Percentiles rank a stretch among this genome's conserved stretches.
Evolutionary conservation across 176 grass and related monocot species (phyloP).

Genomic region (Rhynchospora breviuscula): DNA sequence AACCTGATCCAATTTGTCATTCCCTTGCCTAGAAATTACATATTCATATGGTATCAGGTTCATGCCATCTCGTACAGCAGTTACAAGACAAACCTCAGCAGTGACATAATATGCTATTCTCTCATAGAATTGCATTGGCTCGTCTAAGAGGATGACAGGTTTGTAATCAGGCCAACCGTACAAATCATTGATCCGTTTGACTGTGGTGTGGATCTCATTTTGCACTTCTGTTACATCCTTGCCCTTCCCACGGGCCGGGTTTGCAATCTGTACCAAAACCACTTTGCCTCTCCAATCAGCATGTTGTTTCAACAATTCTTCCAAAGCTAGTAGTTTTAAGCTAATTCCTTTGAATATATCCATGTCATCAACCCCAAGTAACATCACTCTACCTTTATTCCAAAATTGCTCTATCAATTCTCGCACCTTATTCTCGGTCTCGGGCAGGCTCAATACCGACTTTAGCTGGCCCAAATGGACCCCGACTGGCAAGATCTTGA

Average conservation of each 20-base stretch:
- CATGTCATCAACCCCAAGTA: constrained; percentile 96
- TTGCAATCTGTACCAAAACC: constrained; percentile 84
- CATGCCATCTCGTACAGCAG: constrained; percentile 89
- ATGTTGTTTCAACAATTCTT: constrained; percentile 75
- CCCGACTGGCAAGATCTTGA: constrained; percentile 84
- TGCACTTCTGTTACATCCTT: constrained; percentile 79
- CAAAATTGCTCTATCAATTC: constrained; percentile 58
- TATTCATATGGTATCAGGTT: constrained; percentile 94
- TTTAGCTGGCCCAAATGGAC: constrained; percentile 74
- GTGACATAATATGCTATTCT: constrained; percentile 75
- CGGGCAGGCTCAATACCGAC: constrained; percentile 38
- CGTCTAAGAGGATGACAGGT: constrained; percentile 67
- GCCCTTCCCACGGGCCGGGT: constrained; percentile 68
- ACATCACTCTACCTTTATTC: constrained; percentile 54
- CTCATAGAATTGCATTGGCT: constrained; percentile 76
- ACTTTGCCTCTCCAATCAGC: constrained; percentile 68
- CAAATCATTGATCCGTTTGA: constrained; percentile 62
- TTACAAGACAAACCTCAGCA: constrained; percentile 84
- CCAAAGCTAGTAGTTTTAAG: constrained; percentile 84
- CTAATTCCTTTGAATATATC: constrained; percentile 98
- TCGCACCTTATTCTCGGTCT: constrained; percentile 60
- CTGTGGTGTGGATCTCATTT: constrained; percentile 49
- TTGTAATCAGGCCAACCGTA: constrained; percentile 53
- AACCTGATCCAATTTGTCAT: constrained; percentile 44
- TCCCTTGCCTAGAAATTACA: constrained; percentile 68